Percentiles rank a stretch among this genome's conserved stretches.
These are phyloP conservation scores for Voacanga thouarsii DNA, from an alignment of 257 asterid species.

Conservation along the genomic window DNA sequence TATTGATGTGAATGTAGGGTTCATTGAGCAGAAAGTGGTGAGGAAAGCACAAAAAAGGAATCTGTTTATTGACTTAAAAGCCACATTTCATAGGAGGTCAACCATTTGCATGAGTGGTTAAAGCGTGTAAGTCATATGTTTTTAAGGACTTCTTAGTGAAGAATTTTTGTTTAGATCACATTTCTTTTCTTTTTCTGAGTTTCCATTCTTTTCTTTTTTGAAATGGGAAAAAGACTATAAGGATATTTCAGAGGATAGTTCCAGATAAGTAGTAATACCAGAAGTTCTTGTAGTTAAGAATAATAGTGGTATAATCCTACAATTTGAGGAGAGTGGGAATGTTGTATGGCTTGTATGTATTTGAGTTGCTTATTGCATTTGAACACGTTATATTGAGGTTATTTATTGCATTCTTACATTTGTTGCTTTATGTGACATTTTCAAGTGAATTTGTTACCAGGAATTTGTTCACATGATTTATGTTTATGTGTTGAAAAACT, in stretches of 20 bases:
- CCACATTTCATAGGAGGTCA: conserved; percentile 98
- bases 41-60: conserved; percentile 87
- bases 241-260: not conserved
- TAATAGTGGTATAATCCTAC: not conserved
- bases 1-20: conserved; percentile 55
- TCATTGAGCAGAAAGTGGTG: conserved; percentile 98
- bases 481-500: too few relatives aligned
- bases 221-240: not conserved
- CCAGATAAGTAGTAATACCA: not conserved
- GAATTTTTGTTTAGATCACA: not conserved
- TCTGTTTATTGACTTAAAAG: conserved; percentile 91
- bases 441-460: too few relatives aligned
- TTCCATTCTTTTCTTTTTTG: too few relatives aligned
- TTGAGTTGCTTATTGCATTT: not conserved
- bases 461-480: too few relatives aligned
- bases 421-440: too few relatives aligned
- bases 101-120: conserved; percentile 95
- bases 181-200: conserved; percentile 8
- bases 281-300: not conserved
- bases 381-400: not conserved
- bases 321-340: not conserved
- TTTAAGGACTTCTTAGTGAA: not conserved
- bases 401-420: too few relatives aligned
- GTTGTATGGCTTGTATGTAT: not conserved
- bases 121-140: conserved; percentile 69